These are phyloP conservation scores for Populus hybrid DNA, from an alignment of 441 rosid genomes.

Conservation along the genomic window DNA sequence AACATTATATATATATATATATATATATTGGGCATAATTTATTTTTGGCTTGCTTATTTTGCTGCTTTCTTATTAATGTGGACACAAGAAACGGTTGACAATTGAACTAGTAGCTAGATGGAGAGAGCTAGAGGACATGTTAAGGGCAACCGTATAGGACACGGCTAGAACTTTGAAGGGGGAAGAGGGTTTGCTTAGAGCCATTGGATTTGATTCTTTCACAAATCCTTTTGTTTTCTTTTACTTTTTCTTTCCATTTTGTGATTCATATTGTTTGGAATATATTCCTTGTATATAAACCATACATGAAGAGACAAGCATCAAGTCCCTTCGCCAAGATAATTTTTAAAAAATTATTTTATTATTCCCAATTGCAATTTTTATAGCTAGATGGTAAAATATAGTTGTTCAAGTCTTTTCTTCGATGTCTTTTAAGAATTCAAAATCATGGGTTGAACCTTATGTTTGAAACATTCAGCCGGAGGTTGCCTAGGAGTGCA, in stretches of 20 bases:
- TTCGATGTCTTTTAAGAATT: too few species aligned
- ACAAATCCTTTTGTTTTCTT: not conserved
- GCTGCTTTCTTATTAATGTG: not conserved
- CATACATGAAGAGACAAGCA: too few species aligned
- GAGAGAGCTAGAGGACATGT: not conserved
- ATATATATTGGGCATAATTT: not conserved
- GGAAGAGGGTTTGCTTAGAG: slow-evolving; percentile 1
- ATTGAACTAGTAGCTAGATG: not conserved
- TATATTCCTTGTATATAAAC: too few species aligned
- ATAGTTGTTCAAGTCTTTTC: not conserved
- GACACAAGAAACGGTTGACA: not conserved
- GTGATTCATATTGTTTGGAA: not conserved
- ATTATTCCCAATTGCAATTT: not conserved
- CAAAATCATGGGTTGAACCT: too few species aligned
- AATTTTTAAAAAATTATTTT: too few species aligned
- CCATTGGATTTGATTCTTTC: not conserved
- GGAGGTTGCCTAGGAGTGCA: not conserved
- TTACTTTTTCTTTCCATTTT: not conserved
- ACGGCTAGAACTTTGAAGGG: slow-evolving; percentile 7
- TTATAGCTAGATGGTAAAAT: not conserved
- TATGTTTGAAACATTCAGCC: not conserved
- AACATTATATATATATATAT: too few species aligned
- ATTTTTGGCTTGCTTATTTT: not conserved
- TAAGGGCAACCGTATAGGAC: not conserved
- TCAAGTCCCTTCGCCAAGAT: too few species aligned